These are phyloP conservation scores for Heterobasidion parviporum DNA, from an alignment of 1,284 basidiomycete genomes.

Conservation along the genomic window DNA sequence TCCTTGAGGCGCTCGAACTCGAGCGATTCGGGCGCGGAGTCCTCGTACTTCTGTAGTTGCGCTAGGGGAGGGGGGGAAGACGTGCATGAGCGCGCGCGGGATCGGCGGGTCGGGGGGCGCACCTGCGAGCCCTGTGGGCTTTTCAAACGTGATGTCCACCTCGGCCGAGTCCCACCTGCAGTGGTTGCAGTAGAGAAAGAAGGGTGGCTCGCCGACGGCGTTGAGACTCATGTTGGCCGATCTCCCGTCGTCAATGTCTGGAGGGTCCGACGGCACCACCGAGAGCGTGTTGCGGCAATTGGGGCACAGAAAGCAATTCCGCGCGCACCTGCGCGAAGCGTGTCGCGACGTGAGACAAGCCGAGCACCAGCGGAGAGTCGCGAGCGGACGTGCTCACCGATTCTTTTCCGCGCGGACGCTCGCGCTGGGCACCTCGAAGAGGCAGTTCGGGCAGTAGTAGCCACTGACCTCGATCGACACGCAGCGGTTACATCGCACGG, in stretches of 20 bases:
- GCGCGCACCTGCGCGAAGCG: slow-evolving; percentile 66
- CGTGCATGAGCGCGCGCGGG: slow-evolving; percentile 1
- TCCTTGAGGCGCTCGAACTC: slow-evolving; percentile 92
- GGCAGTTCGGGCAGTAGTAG: slow-evolving; percentile 96
- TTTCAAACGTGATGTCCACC: slow-evolving; percentile 90
- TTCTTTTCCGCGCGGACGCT: slow-evolving; percentile 96
- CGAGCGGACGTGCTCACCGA: slow-evolving; percentile 38
- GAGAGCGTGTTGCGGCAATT: slow-evolving; percentile 84
- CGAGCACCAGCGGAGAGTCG: not conserved
- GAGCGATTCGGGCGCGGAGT: slow-evolving; percentile 73
- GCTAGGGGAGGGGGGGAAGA: slow-evolving; percentile 35
- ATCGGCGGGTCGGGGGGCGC: slow-evolving; percentile 17
- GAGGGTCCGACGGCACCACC: slow-evolving; percentile 82
- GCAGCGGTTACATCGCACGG: slow-evolving; percentile 87
- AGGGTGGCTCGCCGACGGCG: slow-evolving; percentile 75
- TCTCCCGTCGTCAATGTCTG: slow-evolving; percentile 49
- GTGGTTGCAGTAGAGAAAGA: slow-evolving; percentile 84
- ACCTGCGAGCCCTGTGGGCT: slow-evolving; percentile 91
- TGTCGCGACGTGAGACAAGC: not conserved
- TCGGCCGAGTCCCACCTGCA: slow-evolving; percentile 95
- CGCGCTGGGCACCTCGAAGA: slow-evolving; percentile 98
- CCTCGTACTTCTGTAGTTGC: slow-evolving; percentile 83
- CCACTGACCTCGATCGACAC: slow-evolving; percentile 89
- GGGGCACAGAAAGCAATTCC: slow-evolving; percentile 97
- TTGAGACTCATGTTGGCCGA: slow-evolving; percentile 38